A percentile compares a stretch with the other conserved stretches of the same genome.
Evolutionary conservation across 2,329 filamentous ascomycete species (phyloP).

Genomic region (Penicillium concentricum): DNA sequence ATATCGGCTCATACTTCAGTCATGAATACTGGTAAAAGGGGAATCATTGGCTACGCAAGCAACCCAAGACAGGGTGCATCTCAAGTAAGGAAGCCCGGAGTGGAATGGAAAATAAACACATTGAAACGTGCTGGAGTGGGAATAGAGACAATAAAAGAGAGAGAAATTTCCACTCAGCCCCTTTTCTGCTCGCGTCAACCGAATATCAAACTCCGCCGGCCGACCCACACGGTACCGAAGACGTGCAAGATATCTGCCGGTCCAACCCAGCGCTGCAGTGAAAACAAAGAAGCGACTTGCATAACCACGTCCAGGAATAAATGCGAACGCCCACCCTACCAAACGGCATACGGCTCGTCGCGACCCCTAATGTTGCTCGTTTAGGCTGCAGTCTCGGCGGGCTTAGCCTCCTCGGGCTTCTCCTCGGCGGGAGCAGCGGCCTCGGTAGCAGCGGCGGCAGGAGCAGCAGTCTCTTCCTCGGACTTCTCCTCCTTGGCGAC

Average conservation of each 20-base stretch:
- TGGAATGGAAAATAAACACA: slow-evolving; percentile 35
- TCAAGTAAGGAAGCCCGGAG: slow-evolving; percentile 3
- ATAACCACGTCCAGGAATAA: slow-evolving; percentile 36
- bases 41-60: slow-evolving; percentile 14
- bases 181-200: slow-evolving; percentile 40
- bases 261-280: slow-evolving; percentile 36
- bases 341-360: slow-evolving; percentile 28
- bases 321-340: slow-evolving; percentile 34
- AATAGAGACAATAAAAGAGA: slow-evolving; percentile 44
- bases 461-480: slow-evolving; percentile 43
- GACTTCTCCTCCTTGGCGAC: slow-evolving; percentile 62
- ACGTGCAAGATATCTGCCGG: slow-evolving; percentile 37
- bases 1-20: background rate
- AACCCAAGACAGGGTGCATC: slow-evolving; percentile 7
- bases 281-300: slow-evolving; percentile 37
- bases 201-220: slow-evolving; percentile 46
- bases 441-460: slow-evolving; percentile 3
- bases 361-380: slow-evolving; percentile 8
- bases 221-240: slow-evolving; percentile 38
- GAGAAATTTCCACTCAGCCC: slow-evolving; percentile 42
- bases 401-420: slow-evolving; percentile 41
- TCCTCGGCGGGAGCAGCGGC: slow-evolving; percentile 45
- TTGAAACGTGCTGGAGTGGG: slow-evolving; percentile 42
- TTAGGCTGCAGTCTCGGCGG: slow-evolving; percentile 38
- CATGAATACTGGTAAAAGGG: slow-evolving; percentile 1